A percentile compares a stretch with the other conserved stretches of the same genome.
phyloP scores from a whole-genome alignment of 345 rosid genomes.

The Cardamine occulta region DNA sequence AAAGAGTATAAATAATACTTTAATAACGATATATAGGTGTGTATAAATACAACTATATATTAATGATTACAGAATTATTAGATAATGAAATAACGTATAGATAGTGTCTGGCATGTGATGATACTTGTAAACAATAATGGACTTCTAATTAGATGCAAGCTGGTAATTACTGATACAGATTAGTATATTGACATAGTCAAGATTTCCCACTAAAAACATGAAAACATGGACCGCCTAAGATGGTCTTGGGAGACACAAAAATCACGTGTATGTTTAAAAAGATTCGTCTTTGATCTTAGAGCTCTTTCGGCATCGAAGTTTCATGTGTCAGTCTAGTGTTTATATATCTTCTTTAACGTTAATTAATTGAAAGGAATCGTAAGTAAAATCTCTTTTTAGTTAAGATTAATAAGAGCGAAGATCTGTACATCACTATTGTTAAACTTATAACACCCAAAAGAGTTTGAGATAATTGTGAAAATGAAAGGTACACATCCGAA shows the following conservation, averaged over 20 bases:
- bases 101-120: slow-evolving; percentile 42
- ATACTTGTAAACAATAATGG: slow-evolving; percentile 30
- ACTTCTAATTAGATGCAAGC: slow-evolving; percentile 37
- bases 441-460: slow-evolving; percentile 7
- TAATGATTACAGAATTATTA: slow-evolving; percentile 24
- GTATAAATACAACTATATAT: neutral
- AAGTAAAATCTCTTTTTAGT: neutral
- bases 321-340: slow-evolving; percentile 43
- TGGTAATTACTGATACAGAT: slow-evolving; percentile 33
- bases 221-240: slow-evolving; percentile 41
- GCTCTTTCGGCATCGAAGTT: slow-evolving; percentile 46
- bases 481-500: neutral
- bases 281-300: slow-evolving; percentile 42
- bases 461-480: neutral
- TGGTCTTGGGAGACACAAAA: slow-evolving; percentile 43
- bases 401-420: neutral
- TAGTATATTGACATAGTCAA: slow-evolving; percentile 23
- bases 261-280: slow-evolving; percentile 41
- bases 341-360: slow-evolving; percentile 2
- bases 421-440: neutral
- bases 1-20: neutral
- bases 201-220: slow-evolving; percentile 16
- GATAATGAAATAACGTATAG: slow-evolving; percentile 31
- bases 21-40: neutral
- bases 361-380: neutral